phyloP scores from a whole-genome alignment of 371 early-diverging fungal species.

The Haplosporangium sp. region DNA sequence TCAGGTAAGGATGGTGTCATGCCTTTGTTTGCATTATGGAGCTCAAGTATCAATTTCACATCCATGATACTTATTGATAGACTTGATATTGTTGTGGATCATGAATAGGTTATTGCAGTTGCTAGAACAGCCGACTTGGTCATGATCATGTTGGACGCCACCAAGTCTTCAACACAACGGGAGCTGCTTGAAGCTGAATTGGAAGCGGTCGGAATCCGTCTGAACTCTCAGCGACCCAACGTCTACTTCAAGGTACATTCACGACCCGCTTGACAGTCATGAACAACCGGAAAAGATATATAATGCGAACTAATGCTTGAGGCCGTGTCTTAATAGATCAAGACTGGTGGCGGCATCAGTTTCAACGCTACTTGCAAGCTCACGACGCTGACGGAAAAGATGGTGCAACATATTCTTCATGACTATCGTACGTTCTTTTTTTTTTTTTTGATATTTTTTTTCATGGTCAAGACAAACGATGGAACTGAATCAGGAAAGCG shows the following conservation, averaged over 20 bases:
- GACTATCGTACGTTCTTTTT: constrained; percentile 80
- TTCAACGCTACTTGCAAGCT: constrained; percentile 94
- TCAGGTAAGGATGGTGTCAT: constrained; percentile 71
- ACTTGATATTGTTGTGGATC: not conserved
- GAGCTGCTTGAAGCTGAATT: constrained; percentile 97
- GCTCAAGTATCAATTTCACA: too few species aligned
- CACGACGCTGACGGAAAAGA: constrained; percentile 88
- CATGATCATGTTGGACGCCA: constrained; percentile 98
- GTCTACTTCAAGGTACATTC: constrained; percentile 89
- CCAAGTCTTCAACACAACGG: constrained; percentile 87
- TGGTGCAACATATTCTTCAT: constrained; percentile 95
- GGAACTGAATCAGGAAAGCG: too few species aligned
- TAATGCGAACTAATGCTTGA: too few species aligned
- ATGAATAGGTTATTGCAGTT: constrained; percentile 76
- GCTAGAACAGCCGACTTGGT: constrained; percentile 98
- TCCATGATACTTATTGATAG: too few species aligned
- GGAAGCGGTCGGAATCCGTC: constrained; percentile 98
- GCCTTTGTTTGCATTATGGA: too few species aligned
- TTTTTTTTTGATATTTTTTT: not conserved
- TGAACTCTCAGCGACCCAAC: constrained; percentile 94
- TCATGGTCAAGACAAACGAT: too few species aligned
- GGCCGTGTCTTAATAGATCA: constrained; percentile 60
- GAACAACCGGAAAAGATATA: too few species aligned
- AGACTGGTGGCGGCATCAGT: constrained; percentile 98
- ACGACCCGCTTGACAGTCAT: not conserved